A percentile compares a stretch with the other conserved stretches of the same genome.
Evolutionary conservation across 2,329 filamentous ascomycete species (phyloP).

Genomic region (Ophiostoma tasmaniense): DNA sequence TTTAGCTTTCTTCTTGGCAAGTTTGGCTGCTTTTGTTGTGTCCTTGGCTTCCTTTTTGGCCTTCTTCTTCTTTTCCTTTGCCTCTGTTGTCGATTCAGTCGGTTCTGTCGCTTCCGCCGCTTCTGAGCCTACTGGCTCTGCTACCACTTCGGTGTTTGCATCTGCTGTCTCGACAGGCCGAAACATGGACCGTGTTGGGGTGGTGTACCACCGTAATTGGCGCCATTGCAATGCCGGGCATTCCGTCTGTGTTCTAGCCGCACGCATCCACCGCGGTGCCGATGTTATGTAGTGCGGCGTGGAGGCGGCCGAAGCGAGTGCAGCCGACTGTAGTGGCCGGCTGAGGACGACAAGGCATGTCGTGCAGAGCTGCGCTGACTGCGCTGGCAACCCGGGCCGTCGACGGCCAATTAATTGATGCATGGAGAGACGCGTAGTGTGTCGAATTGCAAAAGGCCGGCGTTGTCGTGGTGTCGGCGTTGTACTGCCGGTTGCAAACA

Average conservation of each 20-base stretch:
- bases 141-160: not conserved
- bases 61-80: not conserved
- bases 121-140: not conserved
- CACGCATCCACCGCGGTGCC: not conserved
- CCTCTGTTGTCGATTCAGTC: not conserved
- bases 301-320: not conserved
- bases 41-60: not conserved
- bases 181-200: not conserved
- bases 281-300: not conserved
- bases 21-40: too few relatives aligned
- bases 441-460: not conserved
- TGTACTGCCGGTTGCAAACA: not conserved
- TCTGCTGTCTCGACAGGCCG: not conserved
- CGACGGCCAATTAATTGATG: conserved; percentile 10
- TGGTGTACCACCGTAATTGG: conserved; percentile 3
- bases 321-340: not conserved
- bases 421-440: not conserved
- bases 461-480: not conserved
- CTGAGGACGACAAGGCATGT: not conserved
- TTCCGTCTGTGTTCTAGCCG: not conserved
- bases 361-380: conserved; percentile 11
- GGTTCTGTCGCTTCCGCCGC: not conserved
- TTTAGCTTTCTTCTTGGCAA: not conserved
- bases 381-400: conserved; percentile 3
- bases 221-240: not conserved